Evolutionary conservation across 352 stramenopile genomes (phyloP).

Genomic region (Phytophthora quininea): DNA sequence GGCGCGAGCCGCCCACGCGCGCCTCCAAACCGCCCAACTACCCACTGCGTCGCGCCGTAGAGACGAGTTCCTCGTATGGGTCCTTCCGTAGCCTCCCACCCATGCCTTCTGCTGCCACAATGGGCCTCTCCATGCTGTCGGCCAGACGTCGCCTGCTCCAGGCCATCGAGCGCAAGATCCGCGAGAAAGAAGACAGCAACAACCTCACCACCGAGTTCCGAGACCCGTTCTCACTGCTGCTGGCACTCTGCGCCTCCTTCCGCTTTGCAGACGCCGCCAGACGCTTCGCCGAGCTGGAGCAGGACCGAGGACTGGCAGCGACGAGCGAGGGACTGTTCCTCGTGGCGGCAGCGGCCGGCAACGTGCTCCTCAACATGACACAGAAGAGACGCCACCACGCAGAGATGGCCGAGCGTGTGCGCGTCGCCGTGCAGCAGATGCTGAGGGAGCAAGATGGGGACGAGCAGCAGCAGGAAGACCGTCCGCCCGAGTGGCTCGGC

Average conservation of each 20-base stretch:
- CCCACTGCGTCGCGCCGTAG: slow-evolving; percentile 30
- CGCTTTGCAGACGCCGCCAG: slow-evolving; percentile 60
- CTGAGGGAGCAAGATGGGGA: slow-evolving; percentile 18
- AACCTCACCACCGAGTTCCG: slow-evolving; percentile 76
- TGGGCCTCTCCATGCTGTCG: slow-evolving; percentile 59
- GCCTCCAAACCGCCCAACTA: slow-evolving; percentile 22
- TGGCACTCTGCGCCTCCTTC: slow-evolving; percentile 70
- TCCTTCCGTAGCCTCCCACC: slow-evolving; percentile 22
- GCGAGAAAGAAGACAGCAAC: slow-evolving; percentile 65
- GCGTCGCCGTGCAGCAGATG: slow-evolving; percentile 71
- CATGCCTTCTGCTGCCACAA: slow-evolving; percentile 14
- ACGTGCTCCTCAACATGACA: slow-evolving; percentile 65
- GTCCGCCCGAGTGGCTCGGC: slow-evolving; percentile 30
- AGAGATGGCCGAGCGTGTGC: slow-evolving; percentile 80
- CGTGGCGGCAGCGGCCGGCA: slow-evolving; percentile 55
- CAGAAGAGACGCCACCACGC: slow-evolving; percentile 77
- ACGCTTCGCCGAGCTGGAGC: slow-evolving; percentile 32
- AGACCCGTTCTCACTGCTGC: slow-evolving; percentile 72
- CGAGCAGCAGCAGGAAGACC: slow-evolving; percentile 11
- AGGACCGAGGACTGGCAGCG: slow-evolving; percentile 27
- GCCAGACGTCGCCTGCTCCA: slow-evolving; percentile 62
- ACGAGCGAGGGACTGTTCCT: slow-evolving; percentile 69
- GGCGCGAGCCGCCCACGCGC: slow-evolving; percentile 23
- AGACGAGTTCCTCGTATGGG: slow-evolving; percentile 25
- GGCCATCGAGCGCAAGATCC: slow-evolving; percentile 75